Evolutionary conservation across 2,329 filamentous ascomycete species (phyloP), one percentile per base, ranked within the genome.

Genomic region (Aspergillus flavus): DNA sequence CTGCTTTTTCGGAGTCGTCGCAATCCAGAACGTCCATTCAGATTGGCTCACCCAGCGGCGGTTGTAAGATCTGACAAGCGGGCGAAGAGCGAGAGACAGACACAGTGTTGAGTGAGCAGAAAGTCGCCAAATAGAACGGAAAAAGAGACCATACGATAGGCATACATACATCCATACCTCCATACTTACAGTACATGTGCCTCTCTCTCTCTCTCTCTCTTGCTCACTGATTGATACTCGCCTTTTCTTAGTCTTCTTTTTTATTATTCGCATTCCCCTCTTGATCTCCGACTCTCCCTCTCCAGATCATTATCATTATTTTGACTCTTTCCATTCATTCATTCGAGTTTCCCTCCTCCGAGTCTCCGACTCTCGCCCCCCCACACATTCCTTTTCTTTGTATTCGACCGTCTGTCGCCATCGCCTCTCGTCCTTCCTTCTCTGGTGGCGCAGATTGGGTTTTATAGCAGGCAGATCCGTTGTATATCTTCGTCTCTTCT

Each of bases 21-120:
- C 34, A 36, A 36, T 36, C 6, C 34, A 36, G 34, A 36, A 16
- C 34, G 34, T 36, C 34, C 34, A 36, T 36, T 65, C 64, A 59
- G 52, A 63, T 48, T 36, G 52, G 52, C 23, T 48, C 61, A 61
- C 58, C 66, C 64, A 64, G 68, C 66, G 66, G 64, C 68, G 64
- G 66, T 66, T 62, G 64, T 63, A 55, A 46, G 63, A 63, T 64
- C 64, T 36, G 30, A 54, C 26, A 53, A 34, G 21, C 9, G n/a
- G 43, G 34, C 21, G n/a, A 39, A 39, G 11, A 23, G 19, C 41
- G 50, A 59, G 43, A 53, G 10, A 16, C 2, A 48, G 11, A 46
- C 10, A 46, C n/a, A 46, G n/a, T 3, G n/a, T 12, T 9, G 43
- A 21, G 43, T 9, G 43, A 46, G 43, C 1, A 6, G 2, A 34